Evolutionary conservation across 2,329 filamentous ascomycete species (phyloP).

Genomic region (Fusarium albosuccineum): DNA sequence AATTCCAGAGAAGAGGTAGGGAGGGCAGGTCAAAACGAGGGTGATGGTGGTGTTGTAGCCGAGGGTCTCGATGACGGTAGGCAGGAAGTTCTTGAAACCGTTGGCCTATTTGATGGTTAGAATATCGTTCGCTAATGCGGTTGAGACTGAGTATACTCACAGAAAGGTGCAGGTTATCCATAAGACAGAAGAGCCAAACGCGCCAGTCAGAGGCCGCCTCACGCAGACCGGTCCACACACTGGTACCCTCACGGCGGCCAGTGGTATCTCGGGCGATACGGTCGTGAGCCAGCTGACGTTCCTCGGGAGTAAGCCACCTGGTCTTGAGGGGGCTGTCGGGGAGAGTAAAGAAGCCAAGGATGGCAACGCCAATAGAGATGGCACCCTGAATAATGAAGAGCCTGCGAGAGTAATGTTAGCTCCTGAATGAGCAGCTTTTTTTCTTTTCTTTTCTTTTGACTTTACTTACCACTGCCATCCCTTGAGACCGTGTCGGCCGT

Average conservation of each 20-base stretch:
- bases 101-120: constrained; percentile 35
- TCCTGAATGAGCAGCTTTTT: no score
- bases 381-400: constrained; percentile 50
- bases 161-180: constrained; percentile 35
- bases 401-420: constrained; percentile 7
- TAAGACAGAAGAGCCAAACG: constrained; percentile 44
- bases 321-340: constrained; percentile 57
- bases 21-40: constrained; percentile 63
- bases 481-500: constrained; percentile 42
- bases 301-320: constrained; percentile 52
- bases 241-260: constrained; percentile 50
- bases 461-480: constrained; percentile 50
- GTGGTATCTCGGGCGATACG: constrained; percentile 52
- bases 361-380: constrained; percentile 46
- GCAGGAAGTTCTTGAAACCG: constrained; percentile 50
- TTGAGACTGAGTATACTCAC: constrained; percentile 25
- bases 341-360: constrained; percentile 51
- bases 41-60: constrained; percentile 62
- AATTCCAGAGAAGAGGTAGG: constrained; percentile 59
- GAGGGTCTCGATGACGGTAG: constrained; percentile 59
- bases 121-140: neutral
- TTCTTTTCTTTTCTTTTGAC: no score
- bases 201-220: constrained; percentile 45
- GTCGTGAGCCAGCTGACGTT: constrained; percentile 58
- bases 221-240: constrained; percentile 48